phyloP scores from a whole-genome alignment of 2,329 filamentous ascomycete genomes.

The Ampelomyces quisqualis region DNA sequence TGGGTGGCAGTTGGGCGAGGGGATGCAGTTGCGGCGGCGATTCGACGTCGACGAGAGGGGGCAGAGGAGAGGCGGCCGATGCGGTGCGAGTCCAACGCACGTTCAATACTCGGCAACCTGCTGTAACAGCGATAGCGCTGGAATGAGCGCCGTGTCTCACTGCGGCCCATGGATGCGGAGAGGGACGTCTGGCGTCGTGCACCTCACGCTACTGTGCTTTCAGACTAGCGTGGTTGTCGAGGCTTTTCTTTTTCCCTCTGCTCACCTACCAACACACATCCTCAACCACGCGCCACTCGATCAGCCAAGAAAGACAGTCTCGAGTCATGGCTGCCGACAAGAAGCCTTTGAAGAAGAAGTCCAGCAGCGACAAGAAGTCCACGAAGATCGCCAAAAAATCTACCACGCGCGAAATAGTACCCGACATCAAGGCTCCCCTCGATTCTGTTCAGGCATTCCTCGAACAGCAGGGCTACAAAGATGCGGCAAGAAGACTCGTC shows the following conservation, averaged over 20 bases:
- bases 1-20: conserved; percentile 1
- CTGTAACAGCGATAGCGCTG: conserved; percentile 8
- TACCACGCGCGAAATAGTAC: conserved; percentile 7
- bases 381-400: conserved; percentile 7
- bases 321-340: conserved; percentile 30
- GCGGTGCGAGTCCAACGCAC: conserved; percentile 1
- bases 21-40: not conserved
- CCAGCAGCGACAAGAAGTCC: not conserved
- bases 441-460: conserved; percentile 41
- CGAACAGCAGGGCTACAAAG: conserved; percentile 35
- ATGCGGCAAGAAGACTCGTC: conserved; percentile 32
- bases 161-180: conserved; percentile 20
- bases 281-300: conserved; percentile 3
- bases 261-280: conserved; percentile 7
- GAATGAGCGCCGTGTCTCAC: conserved; percentile 11
- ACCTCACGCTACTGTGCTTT: conserved; percentile 14
- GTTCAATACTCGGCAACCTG: too few species aligned
- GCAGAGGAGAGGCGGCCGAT: not conserved
- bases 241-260: conserved; percentile 24
- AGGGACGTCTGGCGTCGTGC: conserved; percentile 19
- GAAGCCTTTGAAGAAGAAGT: conserved; percentile 11
- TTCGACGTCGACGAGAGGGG: conserved; percentile 1
- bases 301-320: conserved; percentile 6
- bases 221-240: conserved; percentile 22
- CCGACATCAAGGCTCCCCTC: conserved; percentile 18